Evolutionary conservation across 179 eudicot genomes (phyloP).

Genomic region (Corrigiola litoralis): DNA sequence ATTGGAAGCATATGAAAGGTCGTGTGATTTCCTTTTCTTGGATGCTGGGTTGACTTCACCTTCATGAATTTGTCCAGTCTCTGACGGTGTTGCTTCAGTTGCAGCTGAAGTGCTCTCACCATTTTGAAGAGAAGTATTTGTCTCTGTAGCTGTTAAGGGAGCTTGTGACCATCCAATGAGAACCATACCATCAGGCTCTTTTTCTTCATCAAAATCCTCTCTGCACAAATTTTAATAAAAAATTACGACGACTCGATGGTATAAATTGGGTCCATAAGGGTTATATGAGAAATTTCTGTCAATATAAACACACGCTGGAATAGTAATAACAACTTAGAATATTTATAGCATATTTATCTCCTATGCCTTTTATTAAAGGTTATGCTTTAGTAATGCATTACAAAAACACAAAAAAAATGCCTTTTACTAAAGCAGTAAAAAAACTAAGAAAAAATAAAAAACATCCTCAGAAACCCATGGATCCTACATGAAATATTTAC

Average conservation of each 20-base stretch:
- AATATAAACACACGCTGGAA: too few species aligned
- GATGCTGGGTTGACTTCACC: conserved; percentile 25
- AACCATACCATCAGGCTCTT: conserved; percentile 97
- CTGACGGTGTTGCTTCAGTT: conserved; percentile 26
- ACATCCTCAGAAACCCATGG: too few species aligned
- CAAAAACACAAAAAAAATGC: too few species aligned
- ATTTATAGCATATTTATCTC: too few species aligned
- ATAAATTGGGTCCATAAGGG: too few species aligned
- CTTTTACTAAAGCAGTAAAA: too few species aligned
- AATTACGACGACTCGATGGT: not conserved
- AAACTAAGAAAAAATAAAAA: too few species aligned
- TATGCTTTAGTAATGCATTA: too few species aligned
- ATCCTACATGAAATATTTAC: too few species aligned
- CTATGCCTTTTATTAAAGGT: too few species aligned
- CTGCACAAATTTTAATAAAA: conserved; percentile 26
- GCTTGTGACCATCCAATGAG: conserved; percentile 79
- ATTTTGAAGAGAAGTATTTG: conserved; percentile 33
- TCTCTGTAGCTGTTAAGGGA: conserved; percentile 42
- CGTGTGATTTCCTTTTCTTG: conserved; percentile 76
- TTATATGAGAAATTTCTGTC: too few species aligned
- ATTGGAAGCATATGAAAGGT: conserved; percentile 23
- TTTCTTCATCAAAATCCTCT: conserved; percentile 89
- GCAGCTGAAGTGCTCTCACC: conserved; percentile 53
- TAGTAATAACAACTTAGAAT: too few species aligned
- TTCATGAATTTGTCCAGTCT: conserved; percentile 33